Percentiles rank a stretch among this genome's conserved stretches.
These are phyloP conservation scores for Corymbia maculata DNA, from an alignment of 345 rosid genomes.

Conservation along the genomic window DNA sequence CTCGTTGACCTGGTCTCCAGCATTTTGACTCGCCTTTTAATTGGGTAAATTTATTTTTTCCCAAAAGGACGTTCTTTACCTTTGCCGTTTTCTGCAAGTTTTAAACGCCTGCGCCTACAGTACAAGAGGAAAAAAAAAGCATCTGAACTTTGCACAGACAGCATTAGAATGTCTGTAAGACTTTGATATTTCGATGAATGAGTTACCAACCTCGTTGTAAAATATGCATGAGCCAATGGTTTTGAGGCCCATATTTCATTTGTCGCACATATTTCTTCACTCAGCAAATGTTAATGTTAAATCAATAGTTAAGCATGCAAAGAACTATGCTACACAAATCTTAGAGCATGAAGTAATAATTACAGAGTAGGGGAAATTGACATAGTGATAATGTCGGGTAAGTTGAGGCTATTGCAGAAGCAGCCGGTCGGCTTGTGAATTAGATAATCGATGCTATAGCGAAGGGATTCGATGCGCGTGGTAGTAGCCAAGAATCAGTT, in stretches of 20 bases:
- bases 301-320: no score
- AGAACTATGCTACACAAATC: no score
- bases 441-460: neutral
- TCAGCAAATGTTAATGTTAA: no score
- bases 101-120: neutral
- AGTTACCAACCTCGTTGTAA: neutral
- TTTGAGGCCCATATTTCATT: neutral
- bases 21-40: neutral
- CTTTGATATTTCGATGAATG: neutral
- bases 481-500: neutral
- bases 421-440: neutral
- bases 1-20: neutral
- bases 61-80: neutral
- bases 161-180: neutral
- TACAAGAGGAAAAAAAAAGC: neutral
- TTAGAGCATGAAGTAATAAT: no score
- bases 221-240: neutral
- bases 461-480: neutral
- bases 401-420: neutral
- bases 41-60: accelerated
- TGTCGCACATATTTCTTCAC: no score
- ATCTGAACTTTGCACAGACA: neutral
- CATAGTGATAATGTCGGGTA: neutral
- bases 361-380: no score
- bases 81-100: neutral